Conservation (phyloP, 495 filamentous ascomycete genomes). For the Aspergillus bridgeri region DNA sequence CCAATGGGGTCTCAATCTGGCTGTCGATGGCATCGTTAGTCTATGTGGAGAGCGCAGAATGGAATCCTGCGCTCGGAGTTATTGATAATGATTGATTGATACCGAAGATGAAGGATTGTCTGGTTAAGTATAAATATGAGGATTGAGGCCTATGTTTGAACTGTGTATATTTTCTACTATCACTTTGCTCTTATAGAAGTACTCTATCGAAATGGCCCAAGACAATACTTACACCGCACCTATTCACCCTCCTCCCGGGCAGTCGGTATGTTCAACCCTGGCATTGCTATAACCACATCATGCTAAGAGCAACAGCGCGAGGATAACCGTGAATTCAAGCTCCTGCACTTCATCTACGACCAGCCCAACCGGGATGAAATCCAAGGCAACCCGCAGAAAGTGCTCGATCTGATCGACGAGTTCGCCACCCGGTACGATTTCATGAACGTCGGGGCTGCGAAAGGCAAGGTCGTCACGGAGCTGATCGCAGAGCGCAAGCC, state of each 20-base stretch:
- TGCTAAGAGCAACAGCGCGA: slow-evolving; percentile 32
- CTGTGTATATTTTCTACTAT: too few relatives aligned
- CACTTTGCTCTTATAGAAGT: too few relatives aligned
- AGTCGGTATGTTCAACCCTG: neutral
- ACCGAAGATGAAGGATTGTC: too few relatives aligned
- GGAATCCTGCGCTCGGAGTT: too few relatives aligned
- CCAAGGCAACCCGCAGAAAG: slow-evolving; percentile 56
- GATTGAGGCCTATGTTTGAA: too few relatives aligned
- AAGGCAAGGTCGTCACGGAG: slow-evolving; percentile 63
- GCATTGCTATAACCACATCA: too few relatives aligned
- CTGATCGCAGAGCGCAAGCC: slow-evolving; percentile 65
- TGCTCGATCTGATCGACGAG: slow-evolving; percentile 69
- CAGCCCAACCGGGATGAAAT: slow-evolving; percentile 56
- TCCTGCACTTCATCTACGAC: slow-evolving; percentile 64
- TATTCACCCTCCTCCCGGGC: neutral
- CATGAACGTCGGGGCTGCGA: slow-evolving; percentile 75
- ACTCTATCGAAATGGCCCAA: neutral
- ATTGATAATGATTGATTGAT: too few relatives aligned
- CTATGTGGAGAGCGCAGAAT: too few relatives aligned
- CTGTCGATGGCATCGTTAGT: too few relatives aligned
- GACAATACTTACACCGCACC: neutral
- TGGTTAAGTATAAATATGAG: too few relatives aligned
- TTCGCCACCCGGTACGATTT: slow-evolving; percentile 63
- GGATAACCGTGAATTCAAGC: slow-evolving; percentile 69
- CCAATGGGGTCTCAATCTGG: too few relatives aligned